Base-by-base conservation (phyloP, 257 asterid species). In the Handroanthus guayacan region DNA sequence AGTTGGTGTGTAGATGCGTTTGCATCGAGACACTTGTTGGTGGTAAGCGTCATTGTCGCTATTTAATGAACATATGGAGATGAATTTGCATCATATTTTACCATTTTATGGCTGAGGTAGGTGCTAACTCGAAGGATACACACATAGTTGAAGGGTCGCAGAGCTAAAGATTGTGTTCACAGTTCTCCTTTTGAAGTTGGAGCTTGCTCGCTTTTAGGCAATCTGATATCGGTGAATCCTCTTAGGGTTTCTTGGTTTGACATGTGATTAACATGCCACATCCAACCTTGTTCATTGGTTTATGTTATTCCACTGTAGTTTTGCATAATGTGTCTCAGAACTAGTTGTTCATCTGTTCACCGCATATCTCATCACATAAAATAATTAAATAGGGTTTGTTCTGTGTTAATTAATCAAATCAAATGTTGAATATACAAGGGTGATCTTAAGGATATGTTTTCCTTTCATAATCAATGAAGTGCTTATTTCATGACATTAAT, bases 21-120 rank as follows among this genome's bases (percentile, higher is more conserved):
- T 66, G 54, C 61, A 50, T 51, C 51, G 13, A 65, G 78, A 38
- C 63, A 70, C 75, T 64, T 67, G 77, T 12, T 64, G 17, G 6
- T 57, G 70, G 11, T 70, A 20, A 52, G 39, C 48, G 63, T 62
- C 56, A 16, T 67, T 51, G 51, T n/a, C 14, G 31, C n/a, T 36
- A 47, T 81, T 55, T 72, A 52, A 60, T 39, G 79, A 54, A 48
- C 16, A 57, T 60, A 52, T 16, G 56, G 52, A 69, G 41, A 54
- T 13, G 13, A 17, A 52, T 71, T 6, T 56, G 64, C 52, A 63
- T 18, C 39, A 44, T 66, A 44, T 51, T 70, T 50, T 77, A 44
- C 60, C 56, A 44, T 25, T 14, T 77, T 57, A 74, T 34, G 11
- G 75, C 66, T 76, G 17, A 8, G 37, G 47, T 14, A 57, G n/a